Percentiles rank a stretch among this genome's conserved stretches.
phyloP scores from a whole-genome alignment of 495 filamentous ascomycete species.

The Tuber melanosporum region DNA sequence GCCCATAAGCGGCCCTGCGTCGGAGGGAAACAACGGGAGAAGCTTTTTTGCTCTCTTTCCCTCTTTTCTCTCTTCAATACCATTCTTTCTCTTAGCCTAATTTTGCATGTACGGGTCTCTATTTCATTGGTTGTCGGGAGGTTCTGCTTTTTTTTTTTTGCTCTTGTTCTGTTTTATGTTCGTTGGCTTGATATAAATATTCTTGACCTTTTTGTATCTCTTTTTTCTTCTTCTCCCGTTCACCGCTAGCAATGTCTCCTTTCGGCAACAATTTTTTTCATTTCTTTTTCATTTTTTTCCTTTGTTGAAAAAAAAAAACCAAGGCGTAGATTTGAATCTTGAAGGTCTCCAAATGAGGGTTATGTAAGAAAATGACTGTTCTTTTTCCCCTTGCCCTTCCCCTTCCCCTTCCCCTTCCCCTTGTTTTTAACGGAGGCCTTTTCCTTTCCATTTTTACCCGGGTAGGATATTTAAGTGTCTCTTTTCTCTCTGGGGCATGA shows the following conservation, averaged over 20 bases:
- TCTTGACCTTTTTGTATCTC: background rate
- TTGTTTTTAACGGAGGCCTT: constrained; percentile 2
- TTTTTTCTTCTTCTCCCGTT: background rate
- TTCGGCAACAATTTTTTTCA: background rate
- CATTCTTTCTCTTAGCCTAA: background rate
- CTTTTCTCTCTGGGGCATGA: background rate
- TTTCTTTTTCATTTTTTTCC: background rate
- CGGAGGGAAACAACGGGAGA: background rate
- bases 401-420: background rate
- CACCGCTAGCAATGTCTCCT: background rate
- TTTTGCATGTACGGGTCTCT: background rate
- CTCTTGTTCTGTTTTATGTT: background rate
- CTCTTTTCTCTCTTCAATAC: background rate
- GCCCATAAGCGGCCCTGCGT: background rate
- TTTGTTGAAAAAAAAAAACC: background rate
- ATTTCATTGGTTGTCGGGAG: constrained; percentile 1
- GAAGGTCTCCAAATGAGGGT: background rate
- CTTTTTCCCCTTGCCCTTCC: background rate
- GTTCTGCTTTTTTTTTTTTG: background rate
- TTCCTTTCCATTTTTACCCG: background rate
- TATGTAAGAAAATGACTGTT: constrained; percentile 3
- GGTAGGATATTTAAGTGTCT: background rate
- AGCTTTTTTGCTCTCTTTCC: background rate
- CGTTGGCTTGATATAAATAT: background rate
- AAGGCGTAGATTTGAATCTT: constrained; percentile 7